Base-by-base conservation (phyloP, 768 basidiomycete genomes). In the Russula dissimulans region DNA sequence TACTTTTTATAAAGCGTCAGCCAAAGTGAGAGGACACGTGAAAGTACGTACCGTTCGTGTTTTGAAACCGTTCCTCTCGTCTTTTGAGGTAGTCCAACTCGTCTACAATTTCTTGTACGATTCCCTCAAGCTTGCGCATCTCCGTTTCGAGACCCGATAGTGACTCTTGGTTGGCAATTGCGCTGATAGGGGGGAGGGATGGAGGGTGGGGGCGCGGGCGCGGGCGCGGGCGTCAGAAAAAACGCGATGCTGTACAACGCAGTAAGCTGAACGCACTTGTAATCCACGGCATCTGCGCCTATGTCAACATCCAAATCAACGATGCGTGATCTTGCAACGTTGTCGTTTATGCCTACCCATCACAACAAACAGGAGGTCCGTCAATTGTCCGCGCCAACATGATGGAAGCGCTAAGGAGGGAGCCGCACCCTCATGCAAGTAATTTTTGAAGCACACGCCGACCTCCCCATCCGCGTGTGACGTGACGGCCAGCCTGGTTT, bases 111-210 rank as follows among this genome's bases (percentile, higher is more conserved):
- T 98, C 97, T 71, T 94, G 91, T 39, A 94, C 89, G 14, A 97
- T 72, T 0, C 92, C 95, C 71, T 99, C 97, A 3, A 99, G 79
- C 69, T 98, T 98, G 43, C 94, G 84, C 95, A 98, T 97, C 73
- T 98, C 97, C 0, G 92, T 95, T 74, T 99, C 97, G 18, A 99
- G 82, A 0, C 89, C 89, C 6, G 93, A 97, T 0, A 98, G 78
- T 0, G 91, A 94, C 71, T 99, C 97, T 71, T 97, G 95, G 75
- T 97, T 97, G 10, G 97, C 97, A 71, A 98, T 99, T 29, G 97
- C 97, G 67, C 94, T 97, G 5, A 48, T 22, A 57, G 63, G 60
- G 51, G 10, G 34, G 34, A 36, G 34, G 34, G 34, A 9, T 36
- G n/a, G n/a, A n/a, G n/a, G n/a, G n/a, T n/a, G n/a, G n/a, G n/a